phyloP scores from a whole-genome alignment of 805 yeast species.

The Hemisphaericaspora nanyangensis region DNA sequence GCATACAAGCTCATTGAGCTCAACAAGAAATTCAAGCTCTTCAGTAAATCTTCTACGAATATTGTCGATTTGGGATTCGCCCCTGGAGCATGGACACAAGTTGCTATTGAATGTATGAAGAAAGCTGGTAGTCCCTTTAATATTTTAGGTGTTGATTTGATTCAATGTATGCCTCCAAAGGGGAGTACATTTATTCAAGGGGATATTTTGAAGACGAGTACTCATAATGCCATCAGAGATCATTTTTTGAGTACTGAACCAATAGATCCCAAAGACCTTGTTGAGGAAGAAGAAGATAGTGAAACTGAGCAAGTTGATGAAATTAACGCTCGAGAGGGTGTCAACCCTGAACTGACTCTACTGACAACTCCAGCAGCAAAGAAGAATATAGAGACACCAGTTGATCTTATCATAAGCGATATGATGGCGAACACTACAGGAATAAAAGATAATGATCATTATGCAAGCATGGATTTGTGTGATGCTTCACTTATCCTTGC shows the following conservation, averaged over 20 bases:
- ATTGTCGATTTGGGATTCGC: conserved; percentile 90
- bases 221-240: conserved; percentile 54
- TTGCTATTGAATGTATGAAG: conserved; percentile 49
- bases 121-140: conserved; percentile 30
- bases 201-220: conserved; percentile 35
- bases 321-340: neutral
- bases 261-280: neutral
- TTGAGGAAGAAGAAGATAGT: neutral
- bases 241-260: conserved; percentile 33
- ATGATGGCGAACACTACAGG: conserved; percentile 97
- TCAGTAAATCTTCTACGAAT: conserved; percentile 46
- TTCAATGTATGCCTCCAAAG: conserved; percentile 18
- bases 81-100: conserved; percentile 95
- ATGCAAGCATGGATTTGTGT: conserved; percentile 83
- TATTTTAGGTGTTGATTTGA: conserved; percentile 68
- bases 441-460: conserved; percentile 73
- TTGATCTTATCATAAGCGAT: conserved; percentile 54
- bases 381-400: conserved; percentile 7
- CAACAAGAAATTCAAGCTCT: conserved; percentile 57
- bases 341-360: neutral
- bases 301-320: neutral
- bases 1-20: conserved; percentile 84
- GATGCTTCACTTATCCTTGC: conserved; percentile 85
- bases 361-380: neutral
- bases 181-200: conserved; percentile 39